A percentile compares a stretch with the other conserved stretches of the same genome.
Evolutionary conservation across 805 yeast species (phyloP).

Genomic region (Kazachstania taianensis): DNA sequence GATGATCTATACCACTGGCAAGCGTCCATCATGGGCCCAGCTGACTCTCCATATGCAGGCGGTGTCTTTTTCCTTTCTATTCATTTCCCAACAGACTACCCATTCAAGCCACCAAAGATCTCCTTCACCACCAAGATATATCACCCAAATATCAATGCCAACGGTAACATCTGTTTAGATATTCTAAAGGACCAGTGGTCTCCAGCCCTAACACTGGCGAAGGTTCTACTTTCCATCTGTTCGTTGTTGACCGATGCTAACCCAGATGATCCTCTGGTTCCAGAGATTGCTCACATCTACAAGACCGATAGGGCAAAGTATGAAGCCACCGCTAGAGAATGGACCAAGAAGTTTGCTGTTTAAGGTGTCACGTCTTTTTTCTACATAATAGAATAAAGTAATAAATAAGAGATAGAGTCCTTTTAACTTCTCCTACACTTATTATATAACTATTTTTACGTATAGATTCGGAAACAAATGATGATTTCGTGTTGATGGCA

Average conservation of each 20-base stretch:
- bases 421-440: too few species aligned
- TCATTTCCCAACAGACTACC: constrained; percentile 98
- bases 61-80: constrained; percentile 94
- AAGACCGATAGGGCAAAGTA: constrained; percentile 89
- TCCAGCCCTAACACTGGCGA: constrained; percentile 93
- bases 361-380: constrained; percentile 25
- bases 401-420: too few species aligned
- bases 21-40: constrained; percentile 98
- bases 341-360: constrained; percentile 98
- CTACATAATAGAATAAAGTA: too few species aligned
- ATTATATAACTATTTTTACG: too few species aligned
- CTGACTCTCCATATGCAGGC: constrained; percentile 82
- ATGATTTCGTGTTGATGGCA: too few species aligned
- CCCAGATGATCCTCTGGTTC: constrained; percentile 98
- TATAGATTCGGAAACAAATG: too few species aligned
- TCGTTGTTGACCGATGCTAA: constrained; percentile 95
- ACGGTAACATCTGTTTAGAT: constrained; percentile 94
- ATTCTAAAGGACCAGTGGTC: constrained; percentile 98
- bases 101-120: constrained; percentile 95
- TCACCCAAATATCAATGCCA: constrained; percentile 93
- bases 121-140: constrained; percentile 90
- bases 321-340: constrained; percentile 94
- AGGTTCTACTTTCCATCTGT: constrained; percentile 88
- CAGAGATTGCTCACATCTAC: constrained; percentile 94
- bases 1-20: constrained; percentile 99